A percentile compares a stretch with the other conserved stretches of the same genome.
Evolutionary conservation across 495 filamentous ascomycete species (phyloP).

Genomic region (Hypoxylon fragiforme): DNA sequence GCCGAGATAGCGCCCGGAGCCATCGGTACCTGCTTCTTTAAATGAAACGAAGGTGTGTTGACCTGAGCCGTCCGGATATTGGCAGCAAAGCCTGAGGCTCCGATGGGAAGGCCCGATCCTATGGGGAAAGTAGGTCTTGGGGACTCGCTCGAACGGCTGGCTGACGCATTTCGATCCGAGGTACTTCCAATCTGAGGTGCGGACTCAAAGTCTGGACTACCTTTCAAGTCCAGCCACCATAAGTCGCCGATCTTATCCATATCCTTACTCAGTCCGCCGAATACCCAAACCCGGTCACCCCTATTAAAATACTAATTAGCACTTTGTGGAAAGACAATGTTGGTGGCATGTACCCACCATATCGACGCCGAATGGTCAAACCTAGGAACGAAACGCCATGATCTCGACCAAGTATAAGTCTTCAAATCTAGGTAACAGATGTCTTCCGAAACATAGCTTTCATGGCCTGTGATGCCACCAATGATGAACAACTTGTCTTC

Average conservation of each 20-base stretch:
- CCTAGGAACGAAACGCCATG: conserved; percentile 90
- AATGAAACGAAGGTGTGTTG: conserved; percentile 66
- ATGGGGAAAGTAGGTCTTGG: conserved; percentile 48
- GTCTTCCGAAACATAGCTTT: conserved; percentile 88
- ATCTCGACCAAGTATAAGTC: conserved; percentile 96
- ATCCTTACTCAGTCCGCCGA: conserved; percentile 87
- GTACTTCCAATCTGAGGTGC: conserved; percentile 67
- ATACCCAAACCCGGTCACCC: conserved; percentile 90
- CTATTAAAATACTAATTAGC: conserved; percentile 35
- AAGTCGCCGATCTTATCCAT: conserved; percentile 95
- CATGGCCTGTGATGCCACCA: conserved; percentile 85
- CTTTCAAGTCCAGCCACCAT: conserved; percentile 95
- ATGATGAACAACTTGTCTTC: conserved; percentile 96
- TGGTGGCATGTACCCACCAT: conserved; percentile 51
- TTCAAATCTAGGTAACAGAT: conserved; percentile 95
- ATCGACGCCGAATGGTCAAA: conserved; percentile 95
- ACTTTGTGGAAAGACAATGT: not conserved
- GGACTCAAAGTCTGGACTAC: conserved; percentile 79
- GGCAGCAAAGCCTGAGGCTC: conserved; percentile 77
- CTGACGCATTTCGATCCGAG: conserved; percentile 51
- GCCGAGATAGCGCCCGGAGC: conserved; percentile 85
- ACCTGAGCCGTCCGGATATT: conserved; percentile 88
- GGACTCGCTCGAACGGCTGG: conserved; percentile 42
- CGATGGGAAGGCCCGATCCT: conserved; percentile 48
- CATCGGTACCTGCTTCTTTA: conserved; percentile 69